Conservation (phyloP, 2,329 filamentous ascomycete species). For the Cryphonectria nitschkei region DNA sequence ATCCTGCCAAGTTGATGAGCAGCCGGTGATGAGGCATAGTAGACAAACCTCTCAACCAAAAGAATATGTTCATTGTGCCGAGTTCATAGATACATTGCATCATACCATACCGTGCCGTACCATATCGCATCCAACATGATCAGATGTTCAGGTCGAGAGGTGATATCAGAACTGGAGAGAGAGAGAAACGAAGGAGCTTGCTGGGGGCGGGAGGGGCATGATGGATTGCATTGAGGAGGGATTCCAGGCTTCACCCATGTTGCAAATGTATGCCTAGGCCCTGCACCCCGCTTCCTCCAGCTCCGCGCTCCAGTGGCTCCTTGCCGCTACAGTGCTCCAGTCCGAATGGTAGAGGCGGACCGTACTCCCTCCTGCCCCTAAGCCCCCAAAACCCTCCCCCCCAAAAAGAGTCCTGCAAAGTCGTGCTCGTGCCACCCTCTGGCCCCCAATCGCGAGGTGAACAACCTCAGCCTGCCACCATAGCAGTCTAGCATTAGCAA, state of each 20-base stretch:
- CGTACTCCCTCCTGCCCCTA: background rate
- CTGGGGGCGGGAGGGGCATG: background rate
- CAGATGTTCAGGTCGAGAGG: background rate
- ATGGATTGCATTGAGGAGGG: background rate
- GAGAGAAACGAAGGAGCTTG: background rate
- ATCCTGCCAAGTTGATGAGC: too few species aligned
- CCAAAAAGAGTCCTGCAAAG: background rate
- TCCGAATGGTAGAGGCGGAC: constrained; percentile 2
- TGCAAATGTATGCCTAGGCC: background rate
- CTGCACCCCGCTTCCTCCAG: constrained; percentile 7
- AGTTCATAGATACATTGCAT: too few species aligned
- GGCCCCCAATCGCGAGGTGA: background rate
- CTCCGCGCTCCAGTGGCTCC: background rate
- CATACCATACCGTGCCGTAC: too few species aligned
- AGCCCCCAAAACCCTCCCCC: background rate
- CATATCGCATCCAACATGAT: background rate
- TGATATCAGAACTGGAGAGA: background rate
- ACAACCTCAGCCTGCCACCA: background rate
- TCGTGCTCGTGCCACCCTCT: background rate
- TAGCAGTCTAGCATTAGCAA: background rate
- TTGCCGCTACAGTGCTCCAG: background rate
- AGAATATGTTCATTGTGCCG: background rate
- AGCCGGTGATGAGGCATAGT: too few species aligned
- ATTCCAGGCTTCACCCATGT: background rate
- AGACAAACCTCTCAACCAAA: too few species aligned